Base-by-base conservation (phyloP, 2,329 filamentous ascomycete genomes). In the Aspergillus sp. region DNA sequence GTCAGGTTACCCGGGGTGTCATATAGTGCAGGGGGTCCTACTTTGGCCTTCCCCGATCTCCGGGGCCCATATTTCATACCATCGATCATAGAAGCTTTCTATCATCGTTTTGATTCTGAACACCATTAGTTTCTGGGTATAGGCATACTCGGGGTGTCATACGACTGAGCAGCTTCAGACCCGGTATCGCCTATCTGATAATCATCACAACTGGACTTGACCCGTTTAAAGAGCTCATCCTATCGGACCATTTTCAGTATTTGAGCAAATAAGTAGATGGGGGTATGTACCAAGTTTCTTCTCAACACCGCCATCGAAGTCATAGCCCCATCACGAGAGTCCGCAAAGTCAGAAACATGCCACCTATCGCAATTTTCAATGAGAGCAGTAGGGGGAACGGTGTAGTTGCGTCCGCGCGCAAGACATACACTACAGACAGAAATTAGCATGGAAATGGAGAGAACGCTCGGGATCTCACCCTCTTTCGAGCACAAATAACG, bases 301-400 rank as follows among this genome's bases (percentile, higher is more conserved):
- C 87, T 78, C 9, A 90, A 70, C 4, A 89, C 85, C 0, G 86
- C 84, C 74, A 89, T 88, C 0, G 87, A 89, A 14, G 88, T 81
- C 47, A 89, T 75, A n/a, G 86, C 84, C 0, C 86, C 86, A 64
- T 90, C 87, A 65, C 86, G 86, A 11, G 78, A 75, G 62, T 89
- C 86, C 1, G 85, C 82, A 49, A 86, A 77, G 31, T 79, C 76
- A 7, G 82, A 84, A 13, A 81, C 71, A 59, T 89, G 86, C 87
- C 87, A 90, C 6, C 78, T 76, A 57, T 90, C 86, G 59, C 87
- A 89, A 45, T 83, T 80, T 56, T 84, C 82, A 17, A 90, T 78
- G 0, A 88, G 75, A 1, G 82, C 80, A 1, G 86, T 88, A 46
- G 86, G 77, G 0, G 87, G 87, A 0, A 89, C 80, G 0, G 84